Evolutionary conservation across 2,329 filamentous ascomycete genomes (phyloP).

Genomic region (Fusarium vanettenii): DNA sequence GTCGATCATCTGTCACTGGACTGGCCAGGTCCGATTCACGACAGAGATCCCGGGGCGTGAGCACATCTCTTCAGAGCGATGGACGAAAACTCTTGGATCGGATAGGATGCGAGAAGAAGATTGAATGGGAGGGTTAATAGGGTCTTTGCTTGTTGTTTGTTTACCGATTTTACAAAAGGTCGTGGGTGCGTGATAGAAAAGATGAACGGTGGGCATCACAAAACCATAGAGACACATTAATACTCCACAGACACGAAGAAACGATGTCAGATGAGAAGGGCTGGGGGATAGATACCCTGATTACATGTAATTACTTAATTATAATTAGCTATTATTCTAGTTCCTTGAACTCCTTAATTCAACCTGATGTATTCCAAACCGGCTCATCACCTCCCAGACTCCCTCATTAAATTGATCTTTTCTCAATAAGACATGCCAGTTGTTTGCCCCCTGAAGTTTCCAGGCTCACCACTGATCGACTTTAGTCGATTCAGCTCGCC

Average conservation of each 20-base stretch:
- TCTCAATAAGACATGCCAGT: neutral
- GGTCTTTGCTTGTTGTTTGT: neutral
- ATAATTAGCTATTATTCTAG: neutral
- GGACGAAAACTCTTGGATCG: constrained; percentile 82
- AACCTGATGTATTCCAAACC: neutral
- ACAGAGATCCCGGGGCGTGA: constrained; percentile 68
- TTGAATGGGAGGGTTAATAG: constrained; percentile 51
- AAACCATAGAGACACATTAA: neutral
- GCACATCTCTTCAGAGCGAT: constrained; percentile 75
- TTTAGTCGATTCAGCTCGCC: neutral
- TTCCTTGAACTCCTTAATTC: neutral
- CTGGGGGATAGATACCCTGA: neutral
- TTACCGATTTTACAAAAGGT: neutral
- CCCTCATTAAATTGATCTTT: neutral
- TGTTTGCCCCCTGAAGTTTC: too few relatives aligned
- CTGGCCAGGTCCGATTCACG: constrained; percentile 65
- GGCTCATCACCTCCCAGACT: neutral
- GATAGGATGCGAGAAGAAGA: constrained; percentile 84
- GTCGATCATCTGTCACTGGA: constrained; percentile 46
- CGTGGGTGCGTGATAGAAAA: neutral
- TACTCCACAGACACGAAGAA: neutral
- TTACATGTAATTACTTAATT: neutral
- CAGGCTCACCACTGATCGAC: too few relatives aligned
- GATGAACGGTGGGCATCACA: neutral
- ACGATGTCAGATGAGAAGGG: neutral